phyloP scores from a whole-genome alignment of 495 filamentous ascomycete genomes.

The Chaetomium tenue region DNA sequence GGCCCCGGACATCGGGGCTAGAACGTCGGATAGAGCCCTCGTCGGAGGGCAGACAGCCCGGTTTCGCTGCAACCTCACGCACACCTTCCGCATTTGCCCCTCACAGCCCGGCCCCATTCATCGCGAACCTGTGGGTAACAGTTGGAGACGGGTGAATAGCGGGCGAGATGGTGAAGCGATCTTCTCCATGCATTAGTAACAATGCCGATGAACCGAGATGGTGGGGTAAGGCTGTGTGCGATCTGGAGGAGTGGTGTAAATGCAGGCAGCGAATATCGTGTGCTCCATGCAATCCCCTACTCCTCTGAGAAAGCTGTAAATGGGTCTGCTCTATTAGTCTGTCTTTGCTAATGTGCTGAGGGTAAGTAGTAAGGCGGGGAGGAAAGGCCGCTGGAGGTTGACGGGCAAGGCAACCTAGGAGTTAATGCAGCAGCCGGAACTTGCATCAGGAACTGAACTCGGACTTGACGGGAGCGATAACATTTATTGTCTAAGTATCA shows the following conservation, averaged over 20 bases:
- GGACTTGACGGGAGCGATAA: too few relatives aligned
- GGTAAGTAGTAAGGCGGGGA: too few relatives aligned
- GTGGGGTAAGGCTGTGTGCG: too few relatives aligned
- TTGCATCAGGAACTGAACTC: too few relatives aligned
- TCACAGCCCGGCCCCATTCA: neutral
- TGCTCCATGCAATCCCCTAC: neutral
- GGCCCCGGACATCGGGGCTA: neutral
- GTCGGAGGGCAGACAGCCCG: neutral
- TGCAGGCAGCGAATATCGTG: neutral
- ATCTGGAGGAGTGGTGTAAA: neutral
- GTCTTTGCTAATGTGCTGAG: neutral
- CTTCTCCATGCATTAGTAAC: too few relatives aligned
- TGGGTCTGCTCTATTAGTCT: neutral
- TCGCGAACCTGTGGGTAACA: neutral
- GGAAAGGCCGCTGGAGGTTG: neutral
- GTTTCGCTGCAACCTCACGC: neutral
- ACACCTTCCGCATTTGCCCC: neutral
- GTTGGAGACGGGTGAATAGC: neutral
- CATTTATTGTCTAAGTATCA: too few relatives aligned
- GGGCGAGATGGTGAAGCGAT: neutral
- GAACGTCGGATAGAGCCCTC: slow-evolving; percentile 8
- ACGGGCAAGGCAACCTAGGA: neutral
- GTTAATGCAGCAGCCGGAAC: neutral
- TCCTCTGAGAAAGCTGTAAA: neutral
- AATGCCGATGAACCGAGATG: too few relatives aligned